A percentile compares a stretch with the other conserved stretches of the same genome.
These are phyloP conservation scores for Phytophthora ohioensis DNA, from an alignment of 352 stramenopile species.

Conservation along the genomic window DNA sequence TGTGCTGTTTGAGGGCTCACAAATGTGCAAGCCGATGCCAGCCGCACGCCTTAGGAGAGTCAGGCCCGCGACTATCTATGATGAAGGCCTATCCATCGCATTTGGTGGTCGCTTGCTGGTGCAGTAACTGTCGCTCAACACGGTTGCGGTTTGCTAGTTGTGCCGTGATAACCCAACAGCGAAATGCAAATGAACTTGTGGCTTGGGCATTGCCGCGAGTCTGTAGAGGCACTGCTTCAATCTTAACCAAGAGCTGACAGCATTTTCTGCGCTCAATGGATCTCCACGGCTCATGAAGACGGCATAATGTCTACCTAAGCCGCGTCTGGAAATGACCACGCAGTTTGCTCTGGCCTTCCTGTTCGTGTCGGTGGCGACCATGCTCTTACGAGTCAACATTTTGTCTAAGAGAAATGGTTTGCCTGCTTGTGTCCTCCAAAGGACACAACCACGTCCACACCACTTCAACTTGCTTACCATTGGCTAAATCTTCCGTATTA, in stretches of 20 bases:
- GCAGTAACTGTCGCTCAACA: neutral
- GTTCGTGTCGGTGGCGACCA: too few species aligned
- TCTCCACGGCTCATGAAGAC: too few species aligned
- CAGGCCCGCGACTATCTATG: slow-evolving; percentile 21
- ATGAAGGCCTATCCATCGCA: slow-evolving; percentile 8
- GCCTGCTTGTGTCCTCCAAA: neutral
- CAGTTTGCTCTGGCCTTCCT: too few species aligned
- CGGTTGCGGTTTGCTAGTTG: neutral
- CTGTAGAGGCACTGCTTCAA: too few species aligned
- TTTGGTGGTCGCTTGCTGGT: neutral
- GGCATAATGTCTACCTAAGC: too few species aligned
- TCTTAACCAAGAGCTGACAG: too few species aligned
- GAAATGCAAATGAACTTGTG: slow-evolving; percentile 10
- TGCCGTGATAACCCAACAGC: neutral
- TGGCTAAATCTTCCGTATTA: slow-evolving; percentile 1
- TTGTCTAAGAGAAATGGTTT: too few species aligned
- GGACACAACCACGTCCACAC: neutral
- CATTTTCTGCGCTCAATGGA: too few species aligned
- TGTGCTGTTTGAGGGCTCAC: neutral
- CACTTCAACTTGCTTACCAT: neutral
- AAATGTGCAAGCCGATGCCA: slow-evolving; percentile 21
- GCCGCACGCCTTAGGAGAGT: slow-evolving; percentile 25
- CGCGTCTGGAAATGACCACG: too few species aligned
- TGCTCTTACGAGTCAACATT: too few species aligned
- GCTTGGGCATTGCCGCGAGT: neutral